Conservation (phyloP, 148 eudicot species). For the Chenopodium album region DNA sequence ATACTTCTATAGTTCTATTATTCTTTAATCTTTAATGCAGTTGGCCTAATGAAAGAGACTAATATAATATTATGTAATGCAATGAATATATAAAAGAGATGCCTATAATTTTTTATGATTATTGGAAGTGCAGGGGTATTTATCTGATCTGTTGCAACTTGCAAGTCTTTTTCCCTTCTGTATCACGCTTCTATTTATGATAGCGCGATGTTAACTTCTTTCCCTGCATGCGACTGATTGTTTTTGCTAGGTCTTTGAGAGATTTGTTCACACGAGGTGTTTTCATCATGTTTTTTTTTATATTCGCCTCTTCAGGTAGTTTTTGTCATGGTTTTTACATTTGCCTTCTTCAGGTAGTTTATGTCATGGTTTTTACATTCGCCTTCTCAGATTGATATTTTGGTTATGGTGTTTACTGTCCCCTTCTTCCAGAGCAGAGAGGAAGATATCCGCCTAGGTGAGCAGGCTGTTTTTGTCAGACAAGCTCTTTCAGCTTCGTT, state of each 20-base stretch:
- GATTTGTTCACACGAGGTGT: neutral
- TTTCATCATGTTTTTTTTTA: slow-evolving; percentile 13
- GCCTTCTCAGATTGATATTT: slow-evolving; percentile 4
- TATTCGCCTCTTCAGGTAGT: slow-evolving; percentile 8
- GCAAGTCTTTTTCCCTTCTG: neutral
- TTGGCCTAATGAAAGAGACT: slow-evolving; percentile 18
- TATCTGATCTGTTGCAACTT: neutral
- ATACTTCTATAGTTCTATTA: neutral
- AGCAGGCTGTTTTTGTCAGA: neutral
- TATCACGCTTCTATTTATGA: neutral
- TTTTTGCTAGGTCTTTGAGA: neutral
- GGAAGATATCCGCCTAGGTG: neutral
- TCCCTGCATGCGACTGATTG: neutral
- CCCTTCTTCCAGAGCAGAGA: neutral
- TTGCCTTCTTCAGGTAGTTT: slow-evolving; percentile 8
- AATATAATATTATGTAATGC: neutral
- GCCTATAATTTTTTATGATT: neutral
- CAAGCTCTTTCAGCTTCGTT: neutral
- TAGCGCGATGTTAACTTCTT: neutral
- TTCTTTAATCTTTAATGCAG: neutral
- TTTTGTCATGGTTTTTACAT: slow-evolving; percentile 18
- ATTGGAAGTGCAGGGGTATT: neutral
- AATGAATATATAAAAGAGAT: neutral
- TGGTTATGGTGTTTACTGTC: no score
- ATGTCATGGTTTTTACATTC: slow-evolving; percentile 12